Evolutionary conservation across 306 rosid genomes (phyloP).

Genomic region (Prinsepia uniflora): DNA sequence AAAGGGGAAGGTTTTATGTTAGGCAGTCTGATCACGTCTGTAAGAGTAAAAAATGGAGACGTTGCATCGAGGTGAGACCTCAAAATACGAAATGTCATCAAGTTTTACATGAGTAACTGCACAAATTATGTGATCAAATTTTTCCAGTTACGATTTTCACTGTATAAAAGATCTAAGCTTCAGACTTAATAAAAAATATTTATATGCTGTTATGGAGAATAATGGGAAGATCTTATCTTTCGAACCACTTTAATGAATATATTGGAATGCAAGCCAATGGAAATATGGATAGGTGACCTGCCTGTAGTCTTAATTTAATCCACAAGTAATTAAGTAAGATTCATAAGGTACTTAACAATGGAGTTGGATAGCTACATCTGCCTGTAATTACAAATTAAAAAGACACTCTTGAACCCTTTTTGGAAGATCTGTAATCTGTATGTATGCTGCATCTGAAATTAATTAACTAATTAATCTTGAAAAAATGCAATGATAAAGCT

Average conservation of each 20-base stretch:
- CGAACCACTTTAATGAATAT: background rate
- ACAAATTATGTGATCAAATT: too few relatives aligned
- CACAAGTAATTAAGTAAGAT: background rate
- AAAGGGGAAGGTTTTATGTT: background rate
- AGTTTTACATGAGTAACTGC: too few relatives aligned
- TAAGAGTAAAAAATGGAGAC: too few relatives aligned
- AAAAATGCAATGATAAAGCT: background rate
- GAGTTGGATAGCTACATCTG: slow-evolving; percentile 7
- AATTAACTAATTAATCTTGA: background rate
- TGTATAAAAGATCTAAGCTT: background rate
- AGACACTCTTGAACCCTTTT: background rate
- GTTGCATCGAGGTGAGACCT: too few relatives aligned
- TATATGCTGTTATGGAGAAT: slow-evolving; percentile 11
- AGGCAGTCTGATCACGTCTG: too few relatives aligned
- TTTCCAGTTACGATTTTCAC: too few relatives aligned
- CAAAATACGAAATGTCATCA: too few relatives aligned
- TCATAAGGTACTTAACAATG: too few relatives aligned
- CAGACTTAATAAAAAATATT: background rate
- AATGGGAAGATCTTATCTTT: slow-evolving; percentile 20
- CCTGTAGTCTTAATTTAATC: background rate
- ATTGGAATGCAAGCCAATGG: slow-evolving; percentile 1
- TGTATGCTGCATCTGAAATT: background rate
- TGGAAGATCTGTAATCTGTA: background rate
- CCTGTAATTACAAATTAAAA: background rate
- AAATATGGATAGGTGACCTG: background rate